Evolutionary conservation across 768 basidiomycete genomes (phyloP), one percentile per base, ranked within the genome.

Genomic region (Tricholoma furcatifolium): DNA sequence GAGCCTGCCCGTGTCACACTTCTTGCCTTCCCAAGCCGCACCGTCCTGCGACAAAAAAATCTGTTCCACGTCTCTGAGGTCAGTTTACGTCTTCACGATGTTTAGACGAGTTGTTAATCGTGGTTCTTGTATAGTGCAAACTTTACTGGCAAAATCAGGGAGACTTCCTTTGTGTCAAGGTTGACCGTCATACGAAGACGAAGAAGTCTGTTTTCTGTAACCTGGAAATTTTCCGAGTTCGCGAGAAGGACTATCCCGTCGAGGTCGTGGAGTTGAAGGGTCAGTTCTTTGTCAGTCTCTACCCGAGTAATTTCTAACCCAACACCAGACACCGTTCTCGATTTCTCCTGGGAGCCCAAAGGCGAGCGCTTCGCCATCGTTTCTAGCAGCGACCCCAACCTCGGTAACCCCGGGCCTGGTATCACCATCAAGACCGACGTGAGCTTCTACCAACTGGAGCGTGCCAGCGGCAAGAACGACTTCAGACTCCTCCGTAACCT

Each of bases 301-400:
- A 17, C 24, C 30, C 24, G 17, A 21, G 18, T 47, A 54, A 9
- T 39, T 27, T 38, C 27, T 38, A 12, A 48, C 53, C 40, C 10
- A 21, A 2, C 38, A 36, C 43, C 65, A 93, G 96, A 98, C 70
- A 85, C 93, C 34, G 96, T 96, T 35, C 87, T 86, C 48, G 93
- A 96, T 62, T 98, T 99, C 69, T 93, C 93, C 42, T 98, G 97
- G 97, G 97, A 98, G 70, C 96, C 97, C n/a, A 88, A 88, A 68
- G 93, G 96, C 56, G 88, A 92, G 64, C 87, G 97, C 31, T 99
- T 98, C 72, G 93, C 91, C 39, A 93, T 98, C 58, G 89, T 98
- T 50, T 91, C 94, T 3, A 93, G 90, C 56, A 90, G 75, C 68
- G 97, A 99, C 67, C 93, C 95, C 43, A 97, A 96, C 69, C 79